Base-by-base conservation (phyloP, 768 basidiomycete genomes). In the Daedaleopsis sinensis region DNA sequence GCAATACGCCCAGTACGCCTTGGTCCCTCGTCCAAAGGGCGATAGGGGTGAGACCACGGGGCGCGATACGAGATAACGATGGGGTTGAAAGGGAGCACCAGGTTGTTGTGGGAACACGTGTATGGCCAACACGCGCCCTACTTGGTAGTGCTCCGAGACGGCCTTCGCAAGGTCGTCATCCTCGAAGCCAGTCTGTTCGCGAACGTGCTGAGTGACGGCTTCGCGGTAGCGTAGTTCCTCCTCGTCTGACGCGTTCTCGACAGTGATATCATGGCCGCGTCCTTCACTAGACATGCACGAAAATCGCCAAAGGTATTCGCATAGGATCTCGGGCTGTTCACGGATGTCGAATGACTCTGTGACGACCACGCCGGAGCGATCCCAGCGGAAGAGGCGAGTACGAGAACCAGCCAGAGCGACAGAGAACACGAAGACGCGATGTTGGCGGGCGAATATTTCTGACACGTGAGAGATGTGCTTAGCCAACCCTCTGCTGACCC, bases 311-410 rank as follows among this genome's bases (percentile, higher is more conserved):
- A 77, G 53, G 53, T 75, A 77, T 11, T 73, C 68, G 6, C 65
- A 55, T 3, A 79, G 63, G 0, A 60, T 18, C 16, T 61, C 52
- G 10, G 65, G 61, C 2, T 71, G 23, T 11, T 65, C 13, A 1
- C 57, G 47, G 37, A 68, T 70, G 53, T 73, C 62, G 64, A 78
- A 74, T 0, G 53, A 27, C 23, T 57, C 56, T 0, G 75, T 66
- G 6, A 76, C 73, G 15, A 77, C 62, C 2, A 62, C 67, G 9
- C 74, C 78, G 5, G 73, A 58, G 2, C 76, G 69, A 57, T 78
- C 77, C 61, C 69, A 67, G 3, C 71, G 68, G 32, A 77, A 66
- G 36, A 78, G 54, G 4, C 76, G 71, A 23, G 65, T 73, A 23
- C 54, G 54, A 0, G 65, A 63, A 37, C 69, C 68, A 27, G 51